These are phyloP conservation scores for Penicillium hesseltinei DNA, from an alignment of 2,329 filamentous ascomycete genomes.

Conservation along the genomic window DNA sequence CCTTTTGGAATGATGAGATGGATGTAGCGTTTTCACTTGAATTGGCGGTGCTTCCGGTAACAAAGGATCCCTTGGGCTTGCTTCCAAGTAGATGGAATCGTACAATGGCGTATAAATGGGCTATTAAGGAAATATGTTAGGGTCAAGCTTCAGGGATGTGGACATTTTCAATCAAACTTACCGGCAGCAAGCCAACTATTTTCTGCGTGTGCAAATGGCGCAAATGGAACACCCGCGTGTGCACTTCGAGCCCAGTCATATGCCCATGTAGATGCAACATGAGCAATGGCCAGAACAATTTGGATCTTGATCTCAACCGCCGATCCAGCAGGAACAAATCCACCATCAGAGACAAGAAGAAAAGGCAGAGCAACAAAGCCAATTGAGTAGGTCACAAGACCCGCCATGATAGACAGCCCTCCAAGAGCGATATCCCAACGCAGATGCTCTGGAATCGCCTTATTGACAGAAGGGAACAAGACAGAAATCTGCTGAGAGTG, in stretches of 20 bases:
- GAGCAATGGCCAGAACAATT: conserved; percentile 8
- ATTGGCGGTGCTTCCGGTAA: conserved; percentile 31
- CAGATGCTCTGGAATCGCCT: conserved; percentile 10
- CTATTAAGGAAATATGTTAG: conserved; percentile 9
- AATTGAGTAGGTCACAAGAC: conserved; percentile 16
- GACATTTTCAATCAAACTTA: conserved; percentile 11
- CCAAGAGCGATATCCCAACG: conserved; percentile 24
- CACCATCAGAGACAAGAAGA: conserved; percentile 16
- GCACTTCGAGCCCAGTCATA: conserved; percentile 23
- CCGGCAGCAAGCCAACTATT: conserved; percentile 30
- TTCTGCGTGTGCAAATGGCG: conserved; percentile 27
- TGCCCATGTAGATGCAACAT: conserved; percentile 21
- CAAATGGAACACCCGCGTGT: conserved; percentile 21
- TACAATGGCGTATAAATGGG: conserved; percentile 22
- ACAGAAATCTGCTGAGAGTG: conserved; percentile 27
- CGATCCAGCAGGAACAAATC: conserved; percentile 15
- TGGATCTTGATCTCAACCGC: conserved; percentile 13
- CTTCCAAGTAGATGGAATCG: conserved; percentile 25
- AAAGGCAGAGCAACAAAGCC: conserved; percentile 22
- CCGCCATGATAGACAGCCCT: conserved; percentile 23
- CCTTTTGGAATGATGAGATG: conserved; percentile 2
- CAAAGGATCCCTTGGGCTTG: conserved; percentile 31
- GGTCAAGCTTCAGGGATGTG: not conserved
- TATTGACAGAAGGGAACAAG: conserved; percentile 11
- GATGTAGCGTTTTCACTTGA: conserved; percentile 20